Evolutionary conservation across 2,329 filamentous ascomycete genomes (phyloP), one percentile per base, ranked within the genome.

Genomic region (Talaromyces sp.): DNA sequence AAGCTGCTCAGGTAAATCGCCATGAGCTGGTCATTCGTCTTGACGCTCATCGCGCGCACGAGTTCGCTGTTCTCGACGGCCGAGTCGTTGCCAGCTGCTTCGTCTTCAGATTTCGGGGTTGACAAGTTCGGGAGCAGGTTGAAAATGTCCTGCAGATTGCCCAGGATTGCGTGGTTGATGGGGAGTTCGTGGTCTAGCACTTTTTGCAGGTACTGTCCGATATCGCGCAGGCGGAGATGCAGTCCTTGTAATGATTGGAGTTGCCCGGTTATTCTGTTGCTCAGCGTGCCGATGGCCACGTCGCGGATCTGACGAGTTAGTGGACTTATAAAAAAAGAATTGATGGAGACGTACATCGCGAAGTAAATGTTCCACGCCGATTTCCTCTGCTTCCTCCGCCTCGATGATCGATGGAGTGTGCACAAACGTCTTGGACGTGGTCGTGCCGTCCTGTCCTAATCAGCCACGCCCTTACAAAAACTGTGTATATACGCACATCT

Each of bases 11-110:
- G 83, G 77, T 99, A 99, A 75, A 99, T 97, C 57, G 92, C 87
- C 90, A 99, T 97, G 65, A 99, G 85, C 80, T 99, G 94, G 75
- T 99, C 94, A 72, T 99, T 99, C 61, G 93, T 97, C 85, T 99
- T 99, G 80, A 96, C 86, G 78, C 91, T 96, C 92, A 99, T 96
- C 38, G 94, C 92, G 63, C 94, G 85, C n/a, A 92, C 89, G 58
- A 99, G 83, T 75, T 97, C 94, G 71, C 89, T 88, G 69, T 92
- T 91, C 68, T 88, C 85, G 12, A 80, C 75, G 79, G 75, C 43
- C 80, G 77, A 58, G 48, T 52, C 78, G 9, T 32, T 55, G 41
- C 75, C 81, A 64, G 79, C 56, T 1, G 55, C 83, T 64, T 80
- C 83, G 48, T 87, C 87, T 59, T 75, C 77, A 5, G 90, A 85